These are phyloP conservation scores for Lepidium aucheri DNA, from an alignment of 345 rosid genomes.

Conservation along the genomic window DNA sequence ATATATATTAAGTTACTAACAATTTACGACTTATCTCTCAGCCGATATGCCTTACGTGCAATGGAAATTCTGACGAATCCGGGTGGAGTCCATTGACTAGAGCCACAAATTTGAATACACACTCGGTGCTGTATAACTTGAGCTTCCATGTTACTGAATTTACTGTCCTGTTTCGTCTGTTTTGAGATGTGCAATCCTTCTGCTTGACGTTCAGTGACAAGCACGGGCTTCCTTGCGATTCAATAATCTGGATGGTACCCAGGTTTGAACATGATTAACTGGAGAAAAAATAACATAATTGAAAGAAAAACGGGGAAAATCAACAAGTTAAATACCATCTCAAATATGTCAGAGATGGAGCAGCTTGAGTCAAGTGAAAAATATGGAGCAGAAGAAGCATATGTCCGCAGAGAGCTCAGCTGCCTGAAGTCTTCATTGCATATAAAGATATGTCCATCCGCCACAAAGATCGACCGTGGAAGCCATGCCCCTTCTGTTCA, in stretches of 20 bases:
- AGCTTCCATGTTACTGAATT: conserved; percentile 49
- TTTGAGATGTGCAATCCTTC: conserved; percentile 30
- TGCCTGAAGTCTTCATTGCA: conserved; percentile 69
- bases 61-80: conserved; percentile 30
- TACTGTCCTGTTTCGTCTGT: conserved; percentile 13
- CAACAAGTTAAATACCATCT: conserved; percentile 48
- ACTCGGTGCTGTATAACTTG: conserved; percentile 50
- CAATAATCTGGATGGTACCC: conserved; percentile 43
- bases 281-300: neutral
- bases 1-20: conserved; percentile 8
- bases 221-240: conserved; percentile 27
- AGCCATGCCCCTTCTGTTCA: conserved; percentile 65
- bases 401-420: conserved; percentile 41
- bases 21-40: conserved; percentile 5
- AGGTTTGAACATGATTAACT: neutral
- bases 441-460: conserved; percentile 48
- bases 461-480: conserved; percentile 67
- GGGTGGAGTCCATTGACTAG: conserved; percentile 66
- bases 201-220: conserved; percentile 37
- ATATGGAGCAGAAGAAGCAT: conserved; percentile 48
- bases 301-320: conserved; percentile 6
- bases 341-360: conserved; percentile 48
- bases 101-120: conserved; percentile 51
- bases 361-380: conserved; percentile 56
- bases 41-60: conserved; percentile 36